phyloP scores from a whole-genome alignment of 2,329 filamentous ascomycete genomes.

The Ilyonectria robusta region DNA sequence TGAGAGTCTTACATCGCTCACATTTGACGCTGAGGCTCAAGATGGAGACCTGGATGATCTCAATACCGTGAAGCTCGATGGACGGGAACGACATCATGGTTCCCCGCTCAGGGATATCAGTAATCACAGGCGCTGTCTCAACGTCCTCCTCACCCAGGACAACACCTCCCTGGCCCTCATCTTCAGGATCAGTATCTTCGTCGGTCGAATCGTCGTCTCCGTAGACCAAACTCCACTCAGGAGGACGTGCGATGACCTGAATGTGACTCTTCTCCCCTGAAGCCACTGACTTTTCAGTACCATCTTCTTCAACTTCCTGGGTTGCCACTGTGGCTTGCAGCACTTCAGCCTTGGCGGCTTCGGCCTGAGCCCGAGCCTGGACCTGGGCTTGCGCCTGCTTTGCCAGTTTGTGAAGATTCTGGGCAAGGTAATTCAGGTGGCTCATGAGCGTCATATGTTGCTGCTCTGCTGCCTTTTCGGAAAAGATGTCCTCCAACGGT shows the following conservation, averaged over 20 bases:
- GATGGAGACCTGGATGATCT: conserved; percentile 78
- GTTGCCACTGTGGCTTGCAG: conserved; percentile 31
- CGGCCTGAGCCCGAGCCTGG: conserved; percentile 24
- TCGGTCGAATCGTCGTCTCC: conserved; percentile 64
- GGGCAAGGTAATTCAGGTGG: conserved; percentile 81
- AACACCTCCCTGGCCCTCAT: conserved; percentile 60
- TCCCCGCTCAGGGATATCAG: conserved; percentile 70
- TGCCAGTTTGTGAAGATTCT: conserved; percentile 78
- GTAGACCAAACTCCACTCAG: conserved; percentile 75
- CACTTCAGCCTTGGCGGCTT: conserved; percentile 35
- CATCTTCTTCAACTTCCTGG: conserved; percentile 24
- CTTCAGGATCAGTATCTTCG: conserved; percentile 61
- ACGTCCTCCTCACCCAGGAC: conserved; percentile 51
- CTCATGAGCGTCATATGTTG: conserved; percentile 76
- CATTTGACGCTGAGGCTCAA: conserved; percentile 83
- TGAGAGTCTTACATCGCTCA: conserved; percentile 80
- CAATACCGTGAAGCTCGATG: conserved; percentile 82
- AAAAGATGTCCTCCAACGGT: conserved; percentile 76
- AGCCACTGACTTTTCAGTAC: conserved; percentile 26
- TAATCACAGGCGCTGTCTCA: conserved; percentile 25
- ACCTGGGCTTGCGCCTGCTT: conserved; percentile 60
- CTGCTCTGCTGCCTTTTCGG: conserved; percentile 68
- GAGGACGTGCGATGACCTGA: conserved; percentile 80
- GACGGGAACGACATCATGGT: conserved; percentile 85
- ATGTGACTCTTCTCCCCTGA: conserved; percentile 73